Evolutionary conservation across 176 grass and related monocot genomes (phyloP).

Genomic region (Thalia dealbata): DNA sequence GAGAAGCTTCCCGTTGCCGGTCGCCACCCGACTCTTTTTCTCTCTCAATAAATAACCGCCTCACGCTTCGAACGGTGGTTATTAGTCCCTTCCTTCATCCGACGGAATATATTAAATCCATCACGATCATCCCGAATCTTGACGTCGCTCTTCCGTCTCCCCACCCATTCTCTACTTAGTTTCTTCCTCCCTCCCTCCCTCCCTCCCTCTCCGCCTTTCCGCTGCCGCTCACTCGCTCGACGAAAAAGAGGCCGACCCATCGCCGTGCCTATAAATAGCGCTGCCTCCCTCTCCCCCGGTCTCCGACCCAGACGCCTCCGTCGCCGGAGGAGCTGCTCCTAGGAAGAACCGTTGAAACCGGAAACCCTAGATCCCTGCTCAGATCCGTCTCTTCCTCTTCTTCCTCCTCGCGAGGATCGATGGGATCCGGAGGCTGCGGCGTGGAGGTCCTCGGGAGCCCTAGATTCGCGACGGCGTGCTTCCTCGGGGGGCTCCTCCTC

Average conservation of each 20-base stretch:
- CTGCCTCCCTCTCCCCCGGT: not conserved
- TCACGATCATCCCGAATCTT: no score
- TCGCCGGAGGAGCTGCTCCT: slow-evolving; percentile 19
- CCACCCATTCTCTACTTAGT: no score
- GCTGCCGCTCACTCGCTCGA: no score
- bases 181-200: no score
- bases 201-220: not conserved
- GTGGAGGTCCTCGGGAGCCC: slow-evolving; percentile 21
- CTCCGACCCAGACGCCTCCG: not conserved
- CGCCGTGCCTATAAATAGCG: not conserved
- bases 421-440: slow-evolving; percentile 27
- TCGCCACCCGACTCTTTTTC: not conserved
- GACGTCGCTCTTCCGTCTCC: no score
- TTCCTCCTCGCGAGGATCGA: not conserved
- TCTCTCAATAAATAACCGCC: not conserved
- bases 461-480: slow-evolving; percentile 34
- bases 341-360: not conserved
- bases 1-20: not conserved
- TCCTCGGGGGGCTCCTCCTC: slow-evolving; percentile 61
- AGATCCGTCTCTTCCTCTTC: not conserved
- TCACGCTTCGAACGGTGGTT: not conserved
- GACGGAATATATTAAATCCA: no score
- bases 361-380: slow-evolving; percentile 24
- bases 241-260: not conserved
- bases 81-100: no score